phyloP scores from a whole-genome alignment of 2,329 filamentous ascomycete genomes.

The Gliomastix tumulicola region DNA sequence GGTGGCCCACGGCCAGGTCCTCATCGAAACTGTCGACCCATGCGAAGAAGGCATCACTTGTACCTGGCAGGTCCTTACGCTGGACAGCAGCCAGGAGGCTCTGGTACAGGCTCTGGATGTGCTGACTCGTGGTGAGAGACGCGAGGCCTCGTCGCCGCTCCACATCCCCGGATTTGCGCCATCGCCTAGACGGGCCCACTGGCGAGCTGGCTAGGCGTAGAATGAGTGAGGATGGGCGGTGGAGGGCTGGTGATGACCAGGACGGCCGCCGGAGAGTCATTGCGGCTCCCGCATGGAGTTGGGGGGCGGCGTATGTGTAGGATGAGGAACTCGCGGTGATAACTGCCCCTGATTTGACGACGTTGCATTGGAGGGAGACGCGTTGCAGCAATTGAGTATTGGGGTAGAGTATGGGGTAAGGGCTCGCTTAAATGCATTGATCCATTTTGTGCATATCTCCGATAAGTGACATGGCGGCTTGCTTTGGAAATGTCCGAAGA shows the following conservation, averaged over 20 bases:
- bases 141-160: slow-evolving; percentile 2
- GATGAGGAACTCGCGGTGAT: too few relatives aligned
- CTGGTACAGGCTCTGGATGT: slow-evolving; percentile 9
- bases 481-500: too few relatives aligned
- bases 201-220: not conserved
- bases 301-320: too few relatives aligned
- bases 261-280: slow-evolving; percentile 21
- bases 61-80: slow-evolving; percentile 11
- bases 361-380: too few relatives aligned
- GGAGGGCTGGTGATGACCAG: slow-evolving; percentile 12
- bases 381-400: too few relatives aligned
- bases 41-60: slow-evolving; percentile 1
- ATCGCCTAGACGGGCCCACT: slow-evolving; percentile 1
- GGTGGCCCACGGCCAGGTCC: slow-evolving; percentile 8
- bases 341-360: too few relatives aligned
- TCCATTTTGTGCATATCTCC: too few relatives aligned
- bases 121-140: not conserved
- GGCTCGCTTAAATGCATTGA: not conserved
- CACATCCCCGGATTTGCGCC: slow-evolving; percentile 1
- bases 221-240: slow-evolving; percentile 1
- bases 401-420: slow-evolving; percentile 2
- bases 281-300: too few relatives aligned
- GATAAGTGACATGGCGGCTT: too few relatives aligned
- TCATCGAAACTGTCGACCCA: slow-evolving; percentile 6
- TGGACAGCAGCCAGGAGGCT: slow-evolving; percentile 22